Evolutionary conservation across 106 monocot species (phyloP).

Genomic region (Allium sativum): DNA sequence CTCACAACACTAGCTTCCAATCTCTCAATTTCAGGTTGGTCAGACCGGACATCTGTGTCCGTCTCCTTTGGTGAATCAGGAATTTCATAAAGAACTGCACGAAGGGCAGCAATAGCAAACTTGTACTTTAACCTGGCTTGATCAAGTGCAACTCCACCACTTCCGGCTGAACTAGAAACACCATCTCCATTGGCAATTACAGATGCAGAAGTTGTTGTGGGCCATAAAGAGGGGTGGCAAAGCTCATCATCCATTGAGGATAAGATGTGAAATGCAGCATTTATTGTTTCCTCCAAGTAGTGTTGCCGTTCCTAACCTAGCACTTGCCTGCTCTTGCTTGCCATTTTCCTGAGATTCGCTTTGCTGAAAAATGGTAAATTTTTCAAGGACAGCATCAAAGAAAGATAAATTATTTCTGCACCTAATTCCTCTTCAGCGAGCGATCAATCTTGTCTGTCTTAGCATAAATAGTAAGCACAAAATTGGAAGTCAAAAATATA

Average conservation of each 20-base stretch:
- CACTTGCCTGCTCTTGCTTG: slow-evolving; percentile 53
- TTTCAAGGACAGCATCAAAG: too few species aligned
- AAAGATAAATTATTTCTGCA: too few species aligned
- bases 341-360: slow-evolving; percentile 5
- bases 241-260: slow-evolving; percentile 98
- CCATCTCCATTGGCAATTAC: slow-evolving; percentile 9
- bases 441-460: too few species aligned
- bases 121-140: slow-evolving; percentile 84
- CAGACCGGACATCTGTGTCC: slow-evolving; percentile 20
- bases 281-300: slow-evolving; percentile 64
- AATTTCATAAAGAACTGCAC: slow-evolving; percentile 50
- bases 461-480: too few species aligned
- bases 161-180: slow-evolving; percentile 21
- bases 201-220: slow-evolving; percentile 24
- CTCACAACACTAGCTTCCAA: slow-evolving; percentile 50
- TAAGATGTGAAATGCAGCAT: slow-evolving; percentile 84
- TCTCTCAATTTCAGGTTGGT: slow-evolving; percentile 48
- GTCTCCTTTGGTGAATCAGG: slow-evolving; percentile 39
- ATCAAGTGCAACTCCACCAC: slow-evolving; percentile 69
- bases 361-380: neutral
- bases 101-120: slow-evolving; percentile 60
- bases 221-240: slow-evolving; percentile 88
- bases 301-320: slow-evolving; percentile 58
- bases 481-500: too few species aligned
- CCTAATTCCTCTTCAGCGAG: too few species aligned